A percentile compares a stretch with the other conserved stretches of the same genome.
These are phyloP conservation scores for Glycyrrhiza uralensis DNA, from an alignment of 306 rosid species.

Conservation along the genomic window DNA sequence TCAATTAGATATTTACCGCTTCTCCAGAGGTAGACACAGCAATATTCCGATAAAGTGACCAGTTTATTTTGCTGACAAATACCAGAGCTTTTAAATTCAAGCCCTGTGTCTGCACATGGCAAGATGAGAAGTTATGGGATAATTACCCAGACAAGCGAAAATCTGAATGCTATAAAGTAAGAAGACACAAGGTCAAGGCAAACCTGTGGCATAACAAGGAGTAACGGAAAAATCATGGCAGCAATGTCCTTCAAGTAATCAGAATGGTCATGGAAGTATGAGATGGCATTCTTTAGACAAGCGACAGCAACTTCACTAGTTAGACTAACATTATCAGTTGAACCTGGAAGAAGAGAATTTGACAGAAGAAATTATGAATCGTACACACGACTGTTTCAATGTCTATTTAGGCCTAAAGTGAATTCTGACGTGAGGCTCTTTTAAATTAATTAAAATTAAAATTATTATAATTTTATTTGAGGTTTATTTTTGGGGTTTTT, in stretches of 20 bases:
- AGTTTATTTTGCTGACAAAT: conserved; percentile 54
- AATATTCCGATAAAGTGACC: conserved; percentile 73
- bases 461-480: too few species aligned
- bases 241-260: conserved; percentile 43
- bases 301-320: conserved; percentile 55
- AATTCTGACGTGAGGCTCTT: not conserved
- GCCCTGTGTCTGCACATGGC: conserved; percentile 51
- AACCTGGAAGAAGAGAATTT: conserved; percentile 47
- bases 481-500: not conserved
- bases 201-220: conserved; percentile 78
- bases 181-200: not conserved
- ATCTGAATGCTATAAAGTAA: not conserved
- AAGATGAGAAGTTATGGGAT: conserved; percentile 11
- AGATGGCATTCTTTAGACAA: conserved; percentile 57
- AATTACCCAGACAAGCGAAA: conserved; percentile 17
- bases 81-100: conserved; percentile 70
- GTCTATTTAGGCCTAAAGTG: not conserved
- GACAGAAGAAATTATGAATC: not conserved
- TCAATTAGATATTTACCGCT: conserved; percentile 39
- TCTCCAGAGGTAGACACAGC: conserved; percentile 35
- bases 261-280: conserved; percentile 28
- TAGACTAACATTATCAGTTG: conserved; percentile 48
- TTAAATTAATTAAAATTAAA: too few species aligned
- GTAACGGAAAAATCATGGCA: conserved; percentile 71
- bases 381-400: not conserved